Percentiles rank a stretch among this genome's conserved stretches.
These are phyloP conservation scores for Sporisorium iseilematis-ciliati DNA, from an alignment of 1,284 basidiomycete species.

Conservation along the genomic window DNA sequence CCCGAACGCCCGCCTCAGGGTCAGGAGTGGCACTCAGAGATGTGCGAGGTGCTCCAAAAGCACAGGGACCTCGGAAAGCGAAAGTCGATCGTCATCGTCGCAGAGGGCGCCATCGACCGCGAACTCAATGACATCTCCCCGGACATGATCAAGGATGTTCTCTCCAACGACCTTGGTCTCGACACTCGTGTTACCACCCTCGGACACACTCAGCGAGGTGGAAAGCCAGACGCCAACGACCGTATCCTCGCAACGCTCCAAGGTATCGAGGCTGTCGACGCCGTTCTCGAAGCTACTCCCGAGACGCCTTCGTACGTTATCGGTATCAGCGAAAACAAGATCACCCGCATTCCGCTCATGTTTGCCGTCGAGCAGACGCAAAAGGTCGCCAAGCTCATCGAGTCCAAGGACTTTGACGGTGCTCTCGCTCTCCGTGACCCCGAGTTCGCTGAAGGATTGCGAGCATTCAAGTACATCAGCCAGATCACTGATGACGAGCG, in stretches of 20 bases:
- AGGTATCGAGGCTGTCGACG: constrained; percentile 91
- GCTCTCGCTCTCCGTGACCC: constrained; percentile 90
- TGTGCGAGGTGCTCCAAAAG: constrained; percentile 90
- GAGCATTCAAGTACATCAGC: constrained; percentile 77
- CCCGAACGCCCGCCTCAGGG: constrained; percentile 87
- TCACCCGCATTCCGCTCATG: constrained; percentile 88
- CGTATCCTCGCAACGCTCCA: constrained; percentile 94
- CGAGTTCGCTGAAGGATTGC: constrained; percentile 88
- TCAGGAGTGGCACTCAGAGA: constrained; percentile 87
- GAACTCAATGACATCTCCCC: constrained; percentile 89
- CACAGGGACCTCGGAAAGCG: constrained; percentile 93
- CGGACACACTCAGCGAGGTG: constrained; percentile 96
- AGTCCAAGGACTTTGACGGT: constrained; percentile 83
- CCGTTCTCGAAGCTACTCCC: constrained; percentile 87
- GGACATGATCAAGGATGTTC: constrained; percentile 88
- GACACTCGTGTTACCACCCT: constrained; percentile 98
- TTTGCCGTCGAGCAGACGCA: constrained; percentile 90
- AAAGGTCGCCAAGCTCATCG: constrained; percentile 85
- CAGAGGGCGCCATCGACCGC: constrained; percentile 91
- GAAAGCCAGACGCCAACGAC: constrained; percentile 90
- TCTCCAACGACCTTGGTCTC: constrained; percentile 86
- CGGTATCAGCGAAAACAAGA: constrained; percentile 94
- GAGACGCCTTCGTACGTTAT: constrained; percentile 97
- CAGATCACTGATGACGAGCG: constrained; percentile 74
- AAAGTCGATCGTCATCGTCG: constrained; percentile 97